phyloP scores from a whole-genome alignment of 192 early-diverging fungal species.

The Gamsiella multidivaricata region DNA sequence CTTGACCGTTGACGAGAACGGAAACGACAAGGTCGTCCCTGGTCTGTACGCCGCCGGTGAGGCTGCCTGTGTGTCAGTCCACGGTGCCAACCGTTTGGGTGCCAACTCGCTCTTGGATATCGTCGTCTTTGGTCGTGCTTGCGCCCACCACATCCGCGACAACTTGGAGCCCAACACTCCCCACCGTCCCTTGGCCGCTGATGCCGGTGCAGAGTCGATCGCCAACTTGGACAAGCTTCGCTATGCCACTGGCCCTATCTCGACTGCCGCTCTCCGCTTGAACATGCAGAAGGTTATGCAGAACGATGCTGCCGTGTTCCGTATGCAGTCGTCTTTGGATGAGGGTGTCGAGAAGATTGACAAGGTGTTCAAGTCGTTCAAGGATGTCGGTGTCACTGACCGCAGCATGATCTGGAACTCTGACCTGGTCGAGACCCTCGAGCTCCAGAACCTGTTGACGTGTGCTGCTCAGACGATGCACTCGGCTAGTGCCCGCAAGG shows the following conservation, averaged over 20 bases:
- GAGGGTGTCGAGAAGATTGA: conserved; percentile 91
- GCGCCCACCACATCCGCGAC: conserved; percentile 92
- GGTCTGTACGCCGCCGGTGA: conserved; percentile 99
- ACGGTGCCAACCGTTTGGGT: conserved; percentile 98
- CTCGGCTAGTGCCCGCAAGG: conserved; percentile 92
- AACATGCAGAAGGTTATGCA: conserved; percentile 99
- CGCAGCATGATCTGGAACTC: conserved; percentile 98
- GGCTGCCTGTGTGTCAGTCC: conserved; percentile 97
- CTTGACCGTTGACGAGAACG: conserved; percentile 79
- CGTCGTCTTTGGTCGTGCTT: conserved; percentile 98
- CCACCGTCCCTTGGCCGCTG: conserved; percentile 81
- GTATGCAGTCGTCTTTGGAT: conserved; percentile 88
- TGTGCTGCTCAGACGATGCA: conserved; percentile 94
- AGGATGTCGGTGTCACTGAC: conserved; percentile 90
- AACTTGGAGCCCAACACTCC: conserved; percentile 91
- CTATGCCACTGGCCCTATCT: conserved; percentile 79
- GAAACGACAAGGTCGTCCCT: conserved; percentile 92
- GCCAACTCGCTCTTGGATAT: conserved; percentile 98
- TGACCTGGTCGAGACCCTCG: conserved; percentile 95
- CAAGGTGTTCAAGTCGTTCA: conserved; percentile 81
- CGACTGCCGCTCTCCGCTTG: conserved; percentile 88
- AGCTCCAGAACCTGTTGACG: conserved; percentile 97
- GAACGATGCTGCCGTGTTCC: conserved; percentile 96
- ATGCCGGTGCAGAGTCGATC: conserved; percentile 90
- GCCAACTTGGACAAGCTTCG: conserved; percentile 96